These are phyloP conservation scores for Puya raimondii DNA, from an alignment of 176 grass and related monocot genomes.

Conservation along the genomic window DNA sequence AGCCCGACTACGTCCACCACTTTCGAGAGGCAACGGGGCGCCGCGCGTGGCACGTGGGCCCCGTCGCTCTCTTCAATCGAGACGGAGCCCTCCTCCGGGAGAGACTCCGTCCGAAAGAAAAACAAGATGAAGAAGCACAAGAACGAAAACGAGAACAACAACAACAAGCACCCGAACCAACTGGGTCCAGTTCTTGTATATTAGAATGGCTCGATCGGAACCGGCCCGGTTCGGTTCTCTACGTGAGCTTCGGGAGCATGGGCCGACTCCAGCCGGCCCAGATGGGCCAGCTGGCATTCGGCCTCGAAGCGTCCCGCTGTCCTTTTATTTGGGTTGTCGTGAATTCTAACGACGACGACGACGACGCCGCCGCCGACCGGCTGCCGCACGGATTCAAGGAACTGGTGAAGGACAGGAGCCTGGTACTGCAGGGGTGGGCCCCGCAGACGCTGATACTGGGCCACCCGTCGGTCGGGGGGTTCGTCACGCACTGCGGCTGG, in stretches of 20 bases:
- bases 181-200: too few species aligned
- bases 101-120: not conserved
- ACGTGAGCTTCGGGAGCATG: constrained; percentile 5
- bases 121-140: not conserved
- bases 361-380: not conserved
- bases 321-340: constrained; percentile 9
- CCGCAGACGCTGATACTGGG: not conserved
- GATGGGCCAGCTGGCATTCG: not conserved
- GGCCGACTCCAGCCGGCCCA: not conserved
- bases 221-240: not conserved
- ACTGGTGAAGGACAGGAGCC: not conserved
- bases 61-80: not conserved
- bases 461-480: not conserved
- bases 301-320: not conserved
- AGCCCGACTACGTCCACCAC: constrained; percentile 1
- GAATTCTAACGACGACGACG: not conserved
- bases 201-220: not conserved
- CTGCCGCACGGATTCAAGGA: constrained; percentile 1
- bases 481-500: constrained; percentile 9
- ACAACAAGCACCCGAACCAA: not conserved
- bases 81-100: not conserved
- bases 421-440: not conserved
- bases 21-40: not conserved
- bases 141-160: not conserved
- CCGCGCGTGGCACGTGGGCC: not conserved